Evolutionary conservation across 2,329 filamentous ascomycete genomes (phyloP).

Genomic region (Colletotrichum sp.): DNA sequence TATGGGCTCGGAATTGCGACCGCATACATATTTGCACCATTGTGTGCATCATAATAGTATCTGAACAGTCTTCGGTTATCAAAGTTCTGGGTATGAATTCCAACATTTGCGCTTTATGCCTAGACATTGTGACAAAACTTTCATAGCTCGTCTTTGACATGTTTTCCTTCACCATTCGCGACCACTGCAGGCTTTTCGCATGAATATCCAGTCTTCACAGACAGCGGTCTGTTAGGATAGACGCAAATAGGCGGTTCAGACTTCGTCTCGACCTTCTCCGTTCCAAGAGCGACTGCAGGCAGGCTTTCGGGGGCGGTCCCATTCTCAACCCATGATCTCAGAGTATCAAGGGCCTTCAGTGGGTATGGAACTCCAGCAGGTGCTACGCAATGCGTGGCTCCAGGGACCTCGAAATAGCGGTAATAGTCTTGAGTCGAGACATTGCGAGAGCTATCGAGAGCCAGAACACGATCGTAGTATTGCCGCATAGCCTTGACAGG

Average conservation of each 20-base stretch:
- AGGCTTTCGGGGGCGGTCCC: slow-evolving; percentile 48
- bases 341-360: background rate
- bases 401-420: slow-evolving; percentile 51
- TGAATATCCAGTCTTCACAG: background rate
- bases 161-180: background rate
- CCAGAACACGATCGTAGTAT: background rate
- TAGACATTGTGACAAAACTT: background rate
- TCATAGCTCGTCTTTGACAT: background rate
- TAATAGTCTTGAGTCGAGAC: background rate
- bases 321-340: slow-evolving; percentile 58
- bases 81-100: background rate
- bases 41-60: background rate
- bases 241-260: background rate
- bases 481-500: background rate
- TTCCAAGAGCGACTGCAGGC: background rate
- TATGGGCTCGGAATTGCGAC: background rate
- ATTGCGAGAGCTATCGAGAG: background rate
- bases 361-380: background rate
- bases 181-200: background rate
- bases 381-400: slow-evolving; percentile 50
- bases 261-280: background rate
- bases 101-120: background rate
- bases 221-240: background rate
- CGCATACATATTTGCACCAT: too few species aligned
- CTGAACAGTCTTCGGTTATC: background rate